phyloP scores from a whole-genome alignment of 495 filamentous ascomycete genomes.

The Tuber umbilicatum region DNA sequence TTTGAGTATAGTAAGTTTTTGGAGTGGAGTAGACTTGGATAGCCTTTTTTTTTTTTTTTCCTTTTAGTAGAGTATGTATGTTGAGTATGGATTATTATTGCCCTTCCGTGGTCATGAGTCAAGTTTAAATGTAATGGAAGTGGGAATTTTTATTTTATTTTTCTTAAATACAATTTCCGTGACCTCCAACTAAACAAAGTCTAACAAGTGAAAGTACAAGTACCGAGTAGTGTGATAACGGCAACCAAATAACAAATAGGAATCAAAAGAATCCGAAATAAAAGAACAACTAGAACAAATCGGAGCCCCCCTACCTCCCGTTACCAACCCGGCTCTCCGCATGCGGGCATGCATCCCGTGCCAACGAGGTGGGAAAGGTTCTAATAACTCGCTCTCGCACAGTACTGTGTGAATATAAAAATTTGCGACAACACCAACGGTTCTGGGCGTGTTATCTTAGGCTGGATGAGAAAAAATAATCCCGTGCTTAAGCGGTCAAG shows the following conservation, averaged over 20 bases:
- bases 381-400: background rate
- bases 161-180: background rate
- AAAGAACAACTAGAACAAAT: background rate
- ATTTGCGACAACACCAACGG: background rate
- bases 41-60: background rate
- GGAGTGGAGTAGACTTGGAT: background rate
- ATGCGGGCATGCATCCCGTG: background rate
- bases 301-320: background rate
- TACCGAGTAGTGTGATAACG: background rate
- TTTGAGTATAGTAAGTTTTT: background rate
- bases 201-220: background rate
- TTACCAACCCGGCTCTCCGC: background rate
- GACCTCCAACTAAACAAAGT: background rate
- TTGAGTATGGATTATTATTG: background rate
- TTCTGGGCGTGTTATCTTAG: background rate
- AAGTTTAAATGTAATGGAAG: background rate
- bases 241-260: background rate
- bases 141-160: background rate
- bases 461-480: background rate
- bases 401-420: background rate
- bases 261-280: background rate
- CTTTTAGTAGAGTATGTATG: background rate
- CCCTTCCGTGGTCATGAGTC: background rate
- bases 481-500: constrained; percentile 1
- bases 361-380: background rate